Percentiles rank a stretch among this genome's conserved stretches.
These are phyloP conservation scores for Cladosporium halotolerans DNA, from an alignment of 2,329 filamentous ascomycete genomes.

Conservation along the genomic window DNA sequence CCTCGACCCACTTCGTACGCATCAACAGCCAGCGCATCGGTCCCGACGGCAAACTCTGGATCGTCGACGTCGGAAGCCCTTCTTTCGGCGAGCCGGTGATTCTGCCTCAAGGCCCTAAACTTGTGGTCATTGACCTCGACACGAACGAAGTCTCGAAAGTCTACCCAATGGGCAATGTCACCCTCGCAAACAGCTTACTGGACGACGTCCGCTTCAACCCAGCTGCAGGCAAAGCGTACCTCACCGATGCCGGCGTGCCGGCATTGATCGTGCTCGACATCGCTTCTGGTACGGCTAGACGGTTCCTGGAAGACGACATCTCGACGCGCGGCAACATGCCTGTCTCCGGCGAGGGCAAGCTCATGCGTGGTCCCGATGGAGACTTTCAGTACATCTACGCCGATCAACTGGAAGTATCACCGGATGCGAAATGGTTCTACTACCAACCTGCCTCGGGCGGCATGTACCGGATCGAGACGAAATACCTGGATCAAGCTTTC, in stretches of 20 bases:
- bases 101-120: constrained; percentile 28
- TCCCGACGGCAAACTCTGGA: constrained; percentile 29
- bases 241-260: constrained; percentile 24
- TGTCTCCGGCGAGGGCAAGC: constrained; percentile 27
- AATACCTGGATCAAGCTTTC: constrained; percentile 29
- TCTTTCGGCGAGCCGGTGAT: constrained; percentile 26
- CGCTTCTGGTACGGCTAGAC: constrained; percentile 16
- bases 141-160: constrained; percentile 30
- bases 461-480: constrained; percentile 31
- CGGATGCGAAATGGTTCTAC: constrained; percentile 33
- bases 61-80: constrained; percentile 29
- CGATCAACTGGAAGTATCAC: constrained; percentile 37
- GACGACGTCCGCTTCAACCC: constrained; percentile 35
- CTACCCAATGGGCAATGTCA: constrained; percentile 32
- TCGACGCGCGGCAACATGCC: constrained; percentile 25
- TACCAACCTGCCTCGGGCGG: constrained; percentile 34
- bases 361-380: constrained; percentile 19
- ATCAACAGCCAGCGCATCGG: constrained; percentile 29
- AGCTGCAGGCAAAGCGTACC: constrained; percentile 23
- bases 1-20: constrained; percentile 21
- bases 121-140: constrained; percentile 30
- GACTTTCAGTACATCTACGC: constrained; percentile 25
- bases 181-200: constrained; percentile 24
- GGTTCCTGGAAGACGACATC: constrained; percentile 25
- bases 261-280: constrained; percentile 27